These are phyloP conservation scores for Kokia cookei DNA, from an alignment of 441 rosid genomes.

Conservation along the genomic window DNA sequence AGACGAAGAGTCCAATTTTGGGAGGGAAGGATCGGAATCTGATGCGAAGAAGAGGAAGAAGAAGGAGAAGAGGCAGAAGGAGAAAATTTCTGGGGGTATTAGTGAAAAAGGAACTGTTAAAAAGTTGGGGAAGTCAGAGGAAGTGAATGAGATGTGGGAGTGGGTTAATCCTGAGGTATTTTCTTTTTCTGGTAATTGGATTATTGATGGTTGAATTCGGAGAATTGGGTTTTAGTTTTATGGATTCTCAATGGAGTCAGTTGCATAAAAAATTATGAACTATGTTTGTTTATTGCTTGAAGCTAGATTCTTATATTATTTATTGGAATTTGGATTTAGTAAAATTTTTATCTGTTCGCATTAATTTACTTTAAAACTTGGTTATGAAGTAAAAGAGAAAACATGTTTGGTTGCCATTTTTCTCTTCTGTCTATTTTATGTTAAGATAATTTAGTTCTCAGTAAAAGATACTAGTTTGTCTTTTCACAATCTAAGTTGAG, in stretches of 20 bases:
- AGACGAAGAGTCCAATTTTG: slow-evolving; percentile 36
- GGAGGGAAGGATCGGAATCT: slow-evolving; percentile 27
- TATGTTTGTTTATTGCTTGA: not conserved
- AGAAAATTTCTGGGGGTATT: slow-evolving; percentile 30
- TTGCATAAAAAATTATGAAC: not conserved
- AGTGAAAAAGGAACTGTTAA: slow-evolving; percentile 32
- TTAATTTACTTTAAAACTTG: not conserved
- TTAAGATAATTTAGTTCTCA: not conserved
- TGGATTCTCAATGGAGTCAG: not conserved
- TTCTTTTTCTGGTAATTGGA: not conserved
- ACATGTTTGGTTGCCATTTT: not conserved
- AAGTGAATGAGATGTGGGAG: slow-evolving; percentile 83
- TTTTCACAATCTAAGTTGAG: not conserved
- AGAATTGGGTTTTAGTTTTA: not conserved
- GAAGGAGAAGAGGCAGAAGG: slow-evolving; percentile 42
- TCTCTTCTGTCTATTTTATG: not conserved
- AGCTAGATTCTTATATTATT: not conserved
- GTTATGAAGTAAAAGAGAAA: not conserved
- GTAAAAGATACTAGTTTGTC: not conserved
- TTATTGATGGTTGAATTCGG: not conserved
- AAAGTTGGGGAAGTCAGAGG: slow-evolving; percentile 44
- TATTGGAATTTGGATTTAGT: not conserved
- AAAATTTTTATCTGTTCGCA: not conserved
- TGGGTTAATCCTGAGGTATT: slow-evolving; percentile 83
- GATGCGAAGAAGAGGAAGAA: slow-evolving; percentile 61